Base-by-base conservation (phyloP, 2,329 filamentous ascomycete species). In the Chaetothyriales sp. region DNA sequence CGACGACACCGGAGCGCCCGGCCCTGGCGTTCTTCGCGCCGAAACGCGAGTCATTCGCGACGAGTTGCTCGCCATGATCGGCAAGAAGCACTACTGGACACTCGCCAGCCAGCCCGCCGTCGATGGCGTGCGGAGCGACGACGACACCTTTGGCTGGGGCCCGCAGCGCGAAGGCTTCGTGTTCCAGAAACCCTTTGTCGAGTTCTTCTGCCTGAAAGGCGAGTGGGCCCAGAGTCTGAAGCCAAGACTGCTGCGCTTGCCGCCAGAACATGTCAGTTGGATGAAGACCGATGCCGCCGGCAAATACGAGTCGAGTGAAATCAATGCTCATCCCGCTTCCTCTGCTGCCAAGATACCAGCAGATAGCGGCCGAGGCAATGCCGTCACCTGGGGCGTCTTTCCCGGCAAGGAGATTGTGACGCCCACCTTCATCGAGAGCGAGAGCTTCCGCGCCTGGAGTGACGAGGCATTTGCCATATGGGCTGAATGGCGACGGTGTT, bases 181-280 rank as follows among this genome's bases (percentile, higher is more conserved):
- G 47, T 98, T 95, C 73, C 92, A 98, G 65, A 98, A 97, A 70
- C 85, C 90, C 0, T 98, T 98, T 67, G 89, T 98, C 49, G 92
- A 98, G 67, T 88, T 97, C 70, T 98, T 98, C 74, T 72, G 94
- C 53, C 82, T 89, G 0, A 70, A 75, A 0, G 67, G 76, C 0
- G 86, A 90, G 65, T 97, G 89, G 82, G 67, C 71, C 15, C 66
- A 59, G 4, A 63, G 66, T 1, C 75, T 98, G 29, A 77, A 78
- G 57, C 73, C 75, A 3, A 77, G 80, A 53, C 77, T 97, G 45
- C 65, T 69, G 49, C 70, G 70, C 9, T 69, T 77, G 37, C 79
- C 80, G 50, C 74, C 80, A 47, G 80, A 83, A 44, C 76, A 80
- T 48, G 77, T 95, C 40, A 88, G 85, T 59, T 98, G 87, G 76